phyloP scores from a whole-genome alignment of 169 alveolate species.

The Cystoisospora suis region DNA sequence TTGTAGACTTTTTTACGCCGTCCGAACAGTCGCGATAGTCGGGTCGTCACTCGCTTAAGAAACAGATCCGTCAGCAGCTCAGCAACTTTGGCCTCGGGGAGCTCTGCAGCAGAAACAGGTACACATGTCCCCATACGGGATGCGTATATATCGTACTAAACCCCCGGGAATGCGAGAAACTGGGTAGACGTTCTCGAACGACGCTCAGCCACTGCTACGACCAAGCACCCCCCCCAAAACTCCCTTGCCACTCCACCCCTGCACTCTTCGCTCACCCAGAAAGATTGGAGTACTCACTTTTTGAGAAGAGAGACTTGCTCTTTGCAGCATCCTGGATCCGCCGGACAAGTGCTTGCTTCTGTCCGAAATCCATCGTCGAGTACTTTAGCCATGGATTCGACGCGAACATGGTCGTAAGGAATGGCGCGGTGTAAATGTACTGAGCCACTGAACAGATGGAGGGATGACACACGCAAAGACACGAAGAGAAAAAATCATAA shows the following conservation, averaged over 20 bases:
- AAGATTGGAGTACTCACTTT: not conserved
- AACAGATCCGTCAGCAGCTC: not conserved
- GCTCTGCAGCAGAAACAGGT: not conserved
- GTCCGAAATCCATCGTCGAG: not conserved
- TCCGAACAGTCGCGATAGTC: not conserved
- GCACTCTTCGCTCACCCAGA: too few relatives aligned
- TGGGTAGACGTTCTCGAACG: too few relatives aligned
- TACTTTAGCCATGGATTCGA: slow-evolving; percentile 41
- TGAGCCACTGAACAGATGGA: slow-evolving; percentile 16
- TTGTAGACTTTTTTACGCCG: not conserved
- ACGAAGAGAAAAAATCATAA: not conserved
- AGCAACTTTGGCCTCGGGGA: not conserved
- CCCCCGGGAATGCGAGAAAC: too few relatives aligned
- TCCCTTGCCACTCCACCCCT: too few relatives aligned
- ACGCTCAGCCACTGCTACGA: too few relatives aligned
- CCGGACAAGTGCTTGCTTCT: not conserved
- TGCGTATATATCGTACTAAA: too few relatives aligned
- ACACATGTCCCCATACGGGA: too few relatives aligned
- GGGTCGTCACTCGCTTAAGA: slow-evolving; percentile 21
- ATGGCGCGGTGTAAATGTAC: slow-evolving; percentile 45
- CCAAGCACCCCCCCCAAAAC: too few relatives aligned
- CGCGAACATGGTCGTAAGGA: not conserved
- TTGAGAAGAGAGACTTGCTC: not conserved
- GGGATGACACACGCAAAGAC: not conserved
- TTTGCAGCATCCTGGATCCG: not conserved